Base-by-base conservation (phyloP, 1,284 basidiomycete genomes). In the Lentinus polychrous region DNA sequence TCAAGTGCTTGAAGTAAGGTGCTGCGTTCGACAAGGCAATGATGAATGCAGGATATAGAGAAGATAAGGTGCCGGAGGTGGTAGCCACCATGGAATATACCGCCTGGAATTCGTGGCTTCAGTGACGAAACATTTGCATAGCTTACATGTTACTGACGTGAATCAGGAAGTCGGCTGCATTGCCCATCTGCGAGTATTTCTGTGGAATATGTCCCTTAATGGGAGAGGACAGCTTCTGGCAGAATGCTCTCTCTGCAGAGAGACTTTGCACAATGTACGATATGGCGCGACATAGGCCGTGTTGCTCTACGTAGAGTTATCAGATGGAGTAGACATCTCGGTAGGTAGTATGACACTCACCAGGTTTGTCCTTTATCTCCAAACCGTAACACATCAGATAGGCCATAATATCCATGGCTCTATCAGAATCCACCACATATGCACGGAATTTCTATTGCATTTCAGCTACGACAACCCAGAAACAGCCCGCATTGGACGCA, bases 241-340 rank as follows among this genome's bases (percentile, higher is more conserved):
- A 90, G 59, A 97, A 94, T 0, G 76, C 71, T 24, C 75, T 74
- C 57, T 96, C 91, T 0, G 92, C 84, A 2, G 93, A 94, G 15
- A 98, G 68, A 3, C 91, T 87, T 62, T 99, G 95, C 3, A 98
- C 71, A 51, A 97, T 86, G 66, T 96, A 97, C 2, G 91, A 91
- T 27, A 95, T 73, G 2, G 91, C 81, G 41, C 94, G 80, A 57
- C 94, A 91, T 22, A 97, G 70, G 0, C 93, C 94, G 58, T 96
- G 88, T 70, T 94, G 85, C 49, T 94, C 91, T 86, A 59, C 12
- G 43, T 27, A 5, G 27, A n/a, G 27, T 10, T 10, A 52, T 35
- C 47, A 41, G 37, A 52, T 45, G 33, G 22, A 2, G 6, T 41
- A 20, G 27, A 36, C 43, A 3, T 52, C 15, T 20, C n/a, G 50